These are phyloP conservation scores for Boletus subluridellus DNA, from an alignment of 1,284 basidiomycete genomes.

Conservation along the genomic window DNA sequence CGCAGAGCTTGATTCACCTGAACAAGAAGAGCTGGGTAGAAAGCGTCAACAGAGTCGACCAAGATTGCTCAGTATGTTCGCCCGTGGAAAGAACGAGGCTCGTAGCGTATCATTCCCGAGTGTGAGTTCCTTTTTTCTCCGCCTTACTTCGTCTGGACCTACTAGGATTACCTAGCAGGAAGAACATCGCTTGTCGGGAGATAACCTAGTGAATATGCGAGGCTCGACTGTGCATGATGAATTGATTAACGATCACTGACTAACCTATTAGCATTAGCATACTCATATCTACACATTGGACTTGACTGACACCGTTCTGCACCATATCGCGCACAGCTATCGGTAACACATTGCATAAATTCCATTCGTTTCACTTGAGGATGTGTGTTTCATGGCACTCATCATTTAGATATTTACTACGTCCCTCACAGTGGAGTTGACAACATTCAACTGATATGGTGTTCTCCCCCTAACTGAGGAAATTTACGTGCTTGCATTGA, in stretches of 20 bases:
- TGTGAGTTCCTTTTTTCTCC: conserved; percentile 17
- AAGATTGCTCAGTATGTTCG: conserved; percentile 28
- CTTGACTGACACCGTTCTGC: not conserved
- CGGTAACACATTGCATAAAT: not conserved
- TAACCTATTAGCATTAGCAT: conserved; percentile 4
- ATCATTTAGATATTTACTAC: not conserved
- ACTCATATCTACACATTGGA: conserved; percentile 4
- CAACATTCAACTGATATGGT: not conserved
- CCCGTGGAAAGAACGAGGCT: conserved; percentile 23
- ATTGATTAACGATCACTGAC: conserved; percentile 4
- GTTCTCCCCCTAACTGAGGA: not conserved
- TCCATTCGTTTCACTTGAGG: not conserved
- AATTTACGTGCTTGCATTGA: conserved; percentile 7
- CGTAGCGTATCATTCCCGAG: not conserved
- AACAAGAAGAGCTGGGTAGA: conserved; percentile 6
- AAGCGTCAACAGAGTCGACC: conserved; percentile 23
- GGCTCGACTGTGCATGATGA: conserved; percentile 6
- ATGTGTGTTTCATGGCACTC: not conserved
- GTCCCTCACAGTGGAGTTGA: not conserved
- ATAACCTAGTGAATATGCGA: not conserved
- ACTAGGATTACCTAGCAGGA: not conserved
- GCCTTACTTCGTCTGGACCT: not conserved
- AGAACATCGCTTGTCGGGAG: conserved; percentile 9
- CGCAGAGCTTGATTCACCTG: conserved; percentile 2
- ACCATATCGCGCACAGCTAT: not conserved